Evolutionary conservation across 108 stramenopile genomes (phyloP).

Genomic region (Epithemia pelagica): DNA sequence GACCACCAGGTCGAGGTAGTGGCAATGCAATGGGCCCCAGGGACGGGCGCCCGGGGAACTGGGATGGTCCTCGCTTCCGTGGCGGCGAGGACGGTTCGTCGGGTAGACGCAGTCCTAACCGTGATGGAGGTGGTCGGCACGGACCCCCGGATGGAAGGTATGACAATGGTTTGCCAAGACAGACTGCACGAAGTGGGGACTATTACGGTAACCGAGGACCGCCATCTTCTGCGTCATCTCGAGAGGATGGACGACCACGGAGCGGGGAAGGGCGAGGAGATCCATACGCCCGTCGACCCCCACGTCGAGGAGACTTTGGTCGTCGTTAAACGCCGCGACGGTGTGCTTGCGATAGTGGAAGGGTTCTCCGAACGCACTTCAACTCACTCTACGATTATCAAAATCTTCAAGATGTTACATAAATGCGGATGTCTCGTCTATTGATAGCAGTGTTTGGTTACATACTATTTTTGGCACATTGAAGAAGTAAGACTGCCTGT

Average conservation of each 20-base stretch:
- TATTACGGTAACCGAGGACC: neutral
- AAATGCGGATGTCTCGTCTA: no score
- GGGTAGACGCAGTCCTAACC: neutral
- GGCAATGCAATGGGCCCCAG: neutral
- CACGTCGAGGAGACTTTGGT: neutral
- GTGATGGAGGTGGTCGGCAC: neutral
- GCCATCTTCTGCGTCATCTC: neutral
- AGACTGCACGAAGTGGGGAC: neutral
- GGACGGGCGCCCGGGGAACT: neutral
- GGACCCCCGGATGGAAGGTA: neutral
- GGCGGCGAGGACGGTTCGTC: neutral
- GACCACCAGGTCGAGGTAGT: neutral
- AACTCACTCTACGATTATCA: no score
- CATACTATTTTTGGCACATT: no score
- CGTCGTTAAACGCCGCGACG: no score
- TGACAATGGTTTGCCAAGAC: neutral
- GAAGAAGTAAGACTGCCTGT: no score
- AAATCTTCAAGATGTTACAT: no score
- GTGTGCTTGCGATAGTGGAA: no score
- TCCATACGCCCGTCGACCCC: neutral
- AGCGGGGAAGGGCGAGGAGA: neutral
- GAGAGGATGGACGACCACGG: neutral
- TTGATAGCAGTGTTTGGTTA: no score
- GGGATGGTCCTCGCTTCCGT: neutral
- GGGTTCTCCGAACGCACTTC: no score